phyloP scores from a whole-genome alignment of 768 basidiomycete genomes.

The Holtermannia corniformis region DNA sequence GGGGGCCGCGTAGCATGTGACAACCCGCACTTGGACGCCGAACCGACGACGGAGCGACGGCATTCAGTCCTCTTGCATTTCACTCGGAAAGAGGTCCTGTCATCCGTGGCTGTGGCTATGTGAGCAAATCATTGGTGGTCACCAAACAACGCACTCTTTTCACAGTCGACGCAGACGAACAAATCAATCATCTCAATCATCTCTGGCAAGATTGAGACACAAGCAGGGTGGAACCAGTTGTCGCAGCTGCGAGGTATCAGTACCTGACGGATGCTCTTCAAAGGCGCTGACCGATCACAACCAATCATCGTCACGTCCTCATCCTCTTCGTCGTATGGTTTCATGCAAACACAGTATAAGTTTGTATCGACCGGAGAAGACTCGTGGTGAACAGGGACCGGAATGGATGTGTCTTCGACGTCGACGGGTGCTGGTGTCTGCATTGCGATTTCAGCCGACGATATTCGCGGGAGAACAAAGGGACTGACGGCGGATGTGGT shows the following conservation, averaged over 20 bases:
- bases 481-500: neutral
- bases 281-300: constrained; percentile 23
- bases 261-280: neutral
- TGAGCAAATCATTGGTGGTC: neutral
- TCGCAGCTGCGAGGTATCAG: constrained; percentile 20
- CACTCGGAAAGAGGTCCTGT: constrained; percentile 17
- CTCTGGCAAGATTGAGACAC: constrained; percentile 23
- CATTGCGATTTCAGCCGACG: too few relatives aligned
- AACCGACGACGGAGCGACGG: constrained; percentile 11
- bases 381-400: too few relatives aligned
- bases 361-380: constrained; percentile 10
- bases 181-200: constrained; percentile 27
- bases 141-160: constrained; percentile 23
- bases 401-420: too few relatives aligned
- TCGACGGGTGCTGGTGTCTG: too few relatives aligned
- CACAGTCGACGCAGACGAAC: constrained; percentile 32
- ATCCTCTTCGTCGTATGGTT: constrained; percentile 26
- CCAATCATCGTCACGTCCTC: constrained; percentile 25
- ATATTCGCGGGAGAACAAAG: too few relatives aligned
- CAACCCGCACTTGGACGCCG: constrained; percentile 20
- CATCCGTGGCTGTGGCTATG: constrained; percentile 13
- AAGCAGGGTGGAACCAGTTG: constrained; percentile 35
- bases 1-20: neutral
- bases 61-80: constrained; percentile 21
- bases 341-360: constrained; percentile 32